phyloP scores from a whole-genome alignment of 768 basidiomycete species.

The Mycena belliarum region DNA sequence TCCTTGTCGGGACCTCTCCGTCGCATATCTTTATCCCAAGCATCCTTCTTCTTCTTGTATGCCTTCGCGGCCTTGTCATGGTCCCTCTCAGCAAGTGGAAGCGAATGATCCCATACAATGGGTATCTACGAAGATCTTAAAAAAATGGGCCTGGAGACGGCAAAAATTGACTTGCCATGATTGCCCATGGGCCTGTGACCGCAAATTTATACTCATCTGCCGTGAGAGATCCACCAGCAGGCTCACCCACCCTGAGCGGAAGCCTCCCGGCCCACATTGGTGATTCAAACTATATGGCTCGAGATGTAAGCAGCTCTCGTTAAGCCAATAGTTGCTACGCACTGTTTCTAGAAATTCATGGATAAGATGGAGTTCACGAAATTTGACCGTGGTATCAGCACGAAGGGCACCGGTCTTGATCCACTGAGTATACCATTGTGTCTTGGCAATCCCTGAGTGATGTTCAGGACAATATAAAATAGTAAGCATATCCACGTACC shows the following conservation, averaged over 20 bases:
- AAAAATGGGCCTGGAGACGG: too few species aligned
- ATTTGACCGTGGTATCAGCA: conserved; percentile 1
- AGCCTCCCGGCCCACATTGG: conserved; percentile 7
- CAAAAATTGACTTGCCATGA: conserved; percentile 16
- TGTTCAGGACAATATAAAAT: too few species aligned
- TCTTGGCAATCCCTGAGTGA: conserved; percentile 25
- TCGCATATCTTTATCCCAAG: neutral
- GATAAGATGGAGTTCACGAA: conserved; percentile 20
- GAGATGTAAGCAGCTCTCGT: too few species aligned
- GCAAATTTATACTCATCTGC: conserved; percentile 30
- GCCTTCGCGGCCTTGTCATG: too few species aligned
- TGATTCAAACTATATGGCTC: conserved; percentile 21
- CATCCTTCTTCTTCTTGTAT: neutral
- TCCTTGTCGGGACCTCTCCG: neutral
- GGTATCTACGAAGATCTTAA: too few species aligned
- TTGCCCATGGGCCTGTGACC: conserved; percentile 11
- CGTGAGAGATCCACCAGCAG: conserved; percentile 23
- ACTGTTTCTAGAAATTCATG: conserved; percentile 20
- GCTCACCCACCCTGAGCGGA: conserved; percentile 7
- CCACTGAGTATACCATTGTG: conserved; percentile 28
- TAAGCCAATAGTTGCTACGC: neutral
- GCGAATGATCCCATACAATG: conserved; percentile 16
- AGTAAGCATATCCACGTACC: neutral
- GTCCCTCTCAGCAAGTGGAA: neutral
- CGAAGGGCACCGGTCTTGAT: conserved; percentile 19